Evolutionary conservation across 495 filamentous ascomycete genomes (phyloP).

Genomic region (Tuber melanosporum): DNA sequence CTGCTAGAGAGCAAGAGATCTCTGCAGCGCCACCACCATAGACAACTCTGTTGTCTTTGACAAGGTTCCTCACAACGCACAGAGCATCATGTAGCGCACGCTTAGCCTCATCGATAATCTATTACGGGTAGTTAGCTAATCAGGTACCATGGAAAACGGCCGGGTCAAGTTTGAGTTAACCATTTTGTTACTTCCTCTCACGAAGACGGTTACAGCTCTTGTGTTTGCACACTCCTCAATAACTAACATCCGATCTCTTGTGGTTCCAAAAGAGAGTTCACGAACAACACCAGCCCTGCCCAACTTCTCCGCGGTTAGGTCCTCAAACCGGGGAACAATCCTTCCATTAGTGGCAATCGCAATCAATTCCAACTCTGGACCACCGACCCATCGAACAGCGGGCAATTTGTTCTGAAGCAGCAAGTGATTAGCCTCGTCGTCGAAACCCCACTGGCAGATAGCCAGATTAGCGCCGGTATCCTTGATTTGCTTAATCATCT

Average conservation of each 20-base stretch:
- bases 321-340: slow-evolving; percentile 96
- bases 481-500: slow-evolving; percentile 99
- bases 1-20: slow-evolving; percentile 93
- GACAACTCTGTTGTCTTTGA: slow-evolving; percentile 94
- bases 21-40: slow-evolving; percentile 97
- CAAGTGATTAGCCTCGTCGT: slow-evolving; percentile 97
- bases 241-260: slow-evolving; percentile 97
- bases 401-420: slow-evolving; percentile 92
- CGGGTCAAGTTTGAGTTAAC: slow-evolving; percentile 46
- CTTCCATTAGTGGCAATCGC: slow-evolving; percentile 96
- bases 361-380: slow-evolving; percentile 96
- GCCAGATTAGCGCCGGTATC: slow-evolving; percentile 94
- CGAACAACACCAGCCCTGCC: slow-evolving; percentile 83
- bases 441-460: slow-evolving; percentile 99
- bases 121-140: slow-evolving; percentile 35
- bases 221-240: slow-evolving; percentile 99
- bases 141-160: neutral
- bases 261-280: slow-evolving; percentile 94
- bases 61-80: slow-evolving; percentile 94
- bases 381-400: slow-evolving; percentile 95
- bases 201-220: slow-evolving; percentile 88
- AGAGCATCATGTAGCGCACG: slow-evolving; percentile 94
- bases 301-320: slow-evolving; percentile 81
- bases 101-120: slow-evolving; percentile 99
- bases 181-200: slow-evolving; percentile 99